phyloP scores from a whole-genome alignment of 352 stramenopile genomes.

The Globisporangium nunn region DNA sequence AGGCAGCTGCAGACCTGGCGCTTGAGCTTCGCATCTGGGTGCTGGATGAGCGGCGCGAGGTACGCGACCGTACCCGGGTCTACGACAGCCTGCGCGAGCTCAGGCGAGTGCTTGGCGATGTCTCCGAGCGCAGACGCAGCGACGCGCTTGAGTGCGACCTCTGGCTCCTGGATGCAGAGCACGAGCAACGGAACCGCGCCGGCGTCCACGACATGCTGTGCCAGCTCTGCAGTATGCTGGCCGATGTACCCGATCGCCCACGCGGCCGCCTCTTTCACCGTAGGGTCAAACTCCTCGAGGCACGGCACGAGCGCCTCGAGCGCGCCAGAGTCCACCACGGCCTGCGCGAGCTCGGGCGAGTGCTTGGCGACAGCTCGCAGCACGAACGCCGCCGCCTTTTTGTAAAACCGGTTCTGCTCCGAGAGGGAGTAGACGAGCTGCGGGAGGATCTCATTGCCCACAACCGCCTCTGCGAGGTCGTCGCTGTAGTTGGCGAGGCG shows the following conservation, averaged over 20 bases:
- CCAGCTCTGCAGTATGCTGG: conserved; percentile 90
- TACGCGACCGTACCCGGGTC: conserved; percentile 91
- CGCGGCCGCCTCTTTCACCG: conserved; percentile 91
- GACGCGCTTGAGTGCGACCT: conserved; percentile 93
- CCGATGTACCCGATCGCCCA: conserved; percentile 96
- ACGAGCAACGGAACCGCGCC: conserved; percentile 91
- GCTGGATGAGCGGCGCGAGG: conserved; percentile 90
- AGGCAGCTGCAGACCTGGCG: conserved; percentile 87
- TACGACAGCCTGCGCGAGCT: conserved; percentile 91
- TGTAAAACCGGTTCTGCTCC: conserved; percentile 95
- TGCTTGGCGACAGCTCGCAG: conserved; percentile 92
- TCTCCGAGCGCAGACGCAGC: conserved; percentile 90
- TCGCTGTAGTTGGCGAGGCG: conserved; percentile 94
- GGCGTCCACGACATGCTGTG: conserved; percentile 91
- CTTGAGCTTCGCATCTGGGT: conserved; percentile 94
- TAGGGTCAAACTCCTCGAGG: conserved; percentile 94
- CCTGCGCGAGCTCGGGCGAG: conserved; percentile 91
- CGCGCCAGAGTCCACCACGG: conserved; percentile 90
- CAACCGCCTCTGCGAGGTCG: conserved; percentile 91
- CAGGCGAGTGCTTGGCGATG: conserved; percentile 93
- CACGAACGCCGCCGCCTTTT: conserved; percentile 93
- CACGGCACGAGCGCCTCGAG: conserved; percentile 91
- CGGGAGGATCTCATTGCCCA: conserved; percentile 94
- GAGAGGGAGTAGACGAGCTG: conserved; percentile 95
- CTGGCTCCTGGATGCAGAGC: conserved; percentile 93